A percentile compares a stretch with the other conserved stretches of the same genome.
Evolutionary conservation across 1,139 yeast genomes (phyloP).

Genomic region (Entelexis paramagnoliae): DNA sequence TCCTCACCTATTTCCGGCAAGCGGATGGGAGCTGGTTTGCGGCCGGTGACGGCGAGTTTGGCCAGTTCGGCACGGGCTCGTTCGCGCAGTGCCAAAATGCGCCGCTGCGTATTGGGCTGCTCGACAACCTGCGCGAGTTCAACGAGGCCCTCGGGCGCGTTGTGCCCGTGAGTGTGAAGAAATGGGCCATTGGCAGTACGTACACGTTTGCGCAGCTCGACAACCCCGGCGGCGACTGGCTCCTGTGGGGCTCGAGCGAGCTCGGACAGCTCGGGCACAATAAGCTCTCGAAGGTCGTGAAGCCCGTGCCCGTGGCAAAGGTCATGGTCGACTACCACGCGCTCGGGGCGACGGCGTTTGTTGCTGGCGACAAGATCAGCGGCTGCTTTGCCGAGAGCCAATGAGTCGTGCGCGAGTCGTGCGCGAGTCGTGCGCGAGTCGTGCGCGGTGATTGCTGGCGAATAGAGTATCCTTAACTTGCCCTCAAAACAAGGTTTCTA

Average conservation of each 20-base stretch:
- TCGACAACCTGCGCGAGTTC: slow-evolving; percentile 37
- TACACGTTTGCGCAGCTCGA: slow-evolving; percentile 53
- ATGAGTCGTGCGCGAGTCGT: too few species aligned
- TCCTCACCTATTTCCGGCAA: slow-evolving; percentile 43
- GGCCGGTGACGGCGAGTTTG: slow-evolving; percentile 77
- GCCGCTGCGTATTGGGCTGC: slow-evolving; percentile 49
- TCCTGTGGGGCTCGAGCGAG: slow-evolving; percentile 77
- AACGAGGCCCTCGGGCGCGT: slow-evolving; percentile 31
- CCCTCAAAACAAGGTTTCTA: too few species aligned
- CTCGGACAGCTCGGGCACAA: slow-evolving; percentile 81
- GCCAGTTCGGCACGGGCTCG: slow-evolving; percentile 77
- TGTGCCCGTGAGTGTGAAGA: slow-evolving; percentile 37
- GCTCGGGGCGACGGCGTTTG: slow-evolving; percentile 17
- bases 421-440: too few species aligned
- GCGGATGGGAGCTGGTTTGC: slow-evolving; percentile 31
- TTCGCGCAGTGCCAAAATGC: slow-evolving; percentile 62
- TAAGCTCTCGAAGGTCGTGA: slow-evolving; percentile 47
- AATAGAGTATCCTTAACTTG: too few species aligned
- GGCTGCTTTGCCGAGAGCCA: slow-evolving; percentile 15
- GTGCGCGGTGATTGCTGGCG: too few species aligned
- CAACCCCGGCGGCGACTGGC: slow-evolving; percentile 40
- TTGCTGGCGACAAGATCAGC: slow-evolving; percentile 23
- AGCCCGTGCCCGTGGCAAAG: slow-evolving; percentile 36
- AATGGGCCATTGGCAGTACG: slow-evolving; percentile 40
- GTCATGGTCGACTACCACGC: background rate